These are phyloP conservation scores for Syzygium syzygioides DNA, from an alignment of 441 rosid genomes.

Conservation along the genomic window DNA sequence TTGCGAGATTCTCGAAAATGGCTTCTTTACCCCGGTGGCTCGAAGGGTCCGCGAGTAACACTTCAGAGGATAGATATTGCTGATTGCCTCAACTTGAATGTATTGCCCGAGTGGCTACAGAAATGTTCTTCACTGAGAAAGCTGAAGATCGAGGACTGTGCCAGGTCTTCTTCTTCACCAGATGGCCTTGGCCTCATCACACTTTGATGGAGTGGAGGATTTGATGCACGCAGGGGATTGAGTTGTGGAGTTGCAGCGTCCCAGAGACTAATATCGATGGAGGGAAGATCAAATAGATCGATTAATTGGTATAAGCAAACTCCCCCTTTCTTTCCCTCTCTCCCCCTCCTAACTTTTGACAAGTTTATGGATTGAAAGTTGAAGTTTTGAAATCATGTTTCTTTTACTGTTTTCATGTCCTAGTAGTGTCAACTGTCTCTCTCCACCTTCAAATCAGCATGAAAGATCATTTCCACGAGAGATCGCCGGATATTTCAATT, in stretches of 20 bases:
- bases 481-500: neutral
- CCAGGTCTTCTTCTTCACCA: neutral
- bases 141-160: neutral
- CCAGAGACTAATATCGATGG: neutral
- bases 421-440: neutral
- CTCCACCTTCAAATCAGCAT: neutral
- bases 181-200: neutral
- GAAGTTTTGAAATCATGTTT: neutral
- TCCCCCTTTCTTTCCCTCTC: neutral
- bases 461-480: neutral
- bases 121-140: neutral
- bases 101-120: neutral
- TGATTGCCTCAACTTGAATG: neutral
- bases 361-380: neutral
- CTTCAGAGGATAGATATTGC: neutral
- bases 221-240: neutral
- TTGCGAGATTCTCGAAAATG: neutral
- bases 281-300: neutral
- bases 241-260: neutral
- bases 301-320: neutral
- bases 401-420: neutral
- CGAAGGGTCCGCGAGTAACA: neutral
- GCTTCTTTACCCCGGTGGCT: neutral
- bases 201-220: neutral
- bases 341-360: neutral